A percentile compares a stretch with the other conserved stretches of the same genome.
These are phyloP conservation scores for Tricladium varicosporioides DNA, from an alignment of 2,329 filamentous ascomycete genomes.

Conservation along the genomic window DNA sequence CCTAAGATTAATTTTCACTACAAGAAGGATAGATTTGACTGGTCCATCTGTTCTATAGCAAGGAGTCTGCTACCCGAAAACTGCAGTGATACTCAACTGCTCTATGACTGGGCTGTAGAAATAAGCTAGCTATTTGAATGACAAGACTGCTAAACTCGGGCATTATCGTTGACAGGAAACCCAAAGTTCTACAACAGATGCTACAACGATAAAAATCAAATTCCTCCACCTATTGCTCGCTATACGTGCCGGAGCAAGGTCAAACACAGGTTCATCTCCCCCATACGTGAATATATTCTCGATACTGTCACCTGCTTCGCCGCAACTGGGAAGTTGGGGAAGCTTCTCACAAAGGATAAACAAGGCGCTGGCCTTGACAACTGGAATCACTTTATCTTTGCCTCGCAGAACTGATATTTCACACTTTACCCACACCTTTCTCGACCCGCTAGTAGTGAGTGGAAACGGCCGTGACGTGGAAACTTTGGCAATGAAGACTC, in stretches of 20 bases:
- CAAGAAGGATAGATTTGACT: not conserved
- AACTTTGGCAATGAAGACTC: not conserved
- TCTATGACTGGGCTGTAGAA: not conserved
- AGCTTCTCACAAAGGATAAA: not conserved
- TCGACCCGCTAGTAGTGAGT: not conserved
- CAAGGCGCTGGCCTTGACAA: not conserved
- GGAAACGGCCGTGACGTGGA: not conserved
- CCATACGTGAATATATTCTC: not conserved
- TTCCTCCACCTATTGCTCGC: not conserved
- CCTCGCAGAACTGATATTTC: not conserved
- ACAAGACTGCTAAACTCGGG: not conserved
- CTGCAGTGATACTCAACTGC: not conserved
- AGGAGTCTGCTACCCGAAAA: not conserved
- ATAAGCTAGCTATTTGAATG: not conserved
- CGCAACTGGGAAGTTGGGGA: not conserved
- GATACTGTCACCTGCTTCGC: not conserved
- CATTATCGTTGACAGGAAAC: not conserved
- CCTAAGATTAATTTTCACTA: not conserved
- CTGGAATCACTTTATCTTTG: not conserved
- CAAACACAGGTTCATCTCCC: not conserved
- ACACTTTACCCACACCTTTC: not conserved
- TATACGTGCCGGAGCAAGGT: not conserved
- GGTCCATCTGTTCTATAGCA: not conserved
- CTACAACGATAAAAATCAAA: not conserved
- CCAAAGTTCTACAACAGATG: not conserved